Conservation (phyloP, 495 filamentous ascomycete genomes). For the Aspergillus saccharolyticus region DNA sequence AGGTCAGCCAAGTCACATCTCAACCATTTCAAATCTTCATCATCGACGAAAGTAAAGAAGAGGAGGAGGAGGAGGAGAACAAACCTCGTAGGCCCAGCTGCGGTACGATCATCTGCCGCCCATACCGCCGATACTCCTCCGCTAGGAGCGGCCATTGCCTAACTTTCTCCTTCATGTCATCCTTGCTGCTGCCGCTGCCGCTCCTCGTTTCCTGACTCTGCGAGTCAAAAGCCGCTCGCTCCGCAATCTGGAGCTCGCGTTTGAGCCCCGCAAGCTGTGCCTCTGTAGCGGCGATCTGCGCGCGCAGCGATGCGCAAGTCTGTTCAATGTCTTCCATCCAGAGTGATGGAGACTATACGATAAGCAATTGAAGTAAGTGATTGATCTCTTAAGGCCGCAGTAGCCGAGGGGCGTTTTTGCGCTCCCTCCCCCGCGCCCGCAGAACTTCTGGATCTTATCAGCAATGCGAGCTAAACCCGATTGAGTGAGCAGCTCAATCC, state of each 20-base stretch:
- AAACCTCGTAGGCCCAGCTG: constrained; percentile 73
- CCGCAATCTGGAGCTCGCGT: constrained; percentile 31
- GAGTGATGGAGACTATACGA: not conserved
- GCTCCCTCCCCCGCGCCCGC: not conserved
- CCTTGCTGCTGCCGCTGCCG: not conserved
- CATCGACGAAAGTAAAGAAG: not conserved
- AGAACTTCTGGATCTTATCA: constrained; percentile 13
- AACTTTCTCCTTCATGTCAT: not conserved
- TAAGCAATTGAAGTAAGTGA: not conserved
- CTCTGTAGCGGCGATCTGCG: constrained; percentile 38
- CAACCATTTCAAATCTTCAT: not conserved
- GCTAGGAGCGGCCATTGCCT: constrained; percentile 56
- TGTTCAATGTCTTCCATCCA: constrained; percentile 24
- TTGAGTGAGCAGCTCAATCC: not conserved
- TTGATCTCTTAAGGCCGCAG: too few species aligned
- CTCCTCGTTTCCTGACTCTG: constrained; percentile 7
- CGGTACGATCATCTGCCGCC: constrained; percentile 86
- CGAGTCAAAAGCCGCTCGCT: constrained; percentile 24
- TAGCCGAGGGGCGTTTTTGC: too few species aligned
- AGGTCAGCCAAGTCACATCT: not conserved
- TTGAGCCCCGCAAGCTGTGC: constrained; percentile 33
- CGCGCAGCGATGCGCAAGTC: constrained; percentile 36
- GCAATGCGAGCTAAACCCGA: not conserved
- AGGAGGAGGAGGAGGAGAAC: not conserved
- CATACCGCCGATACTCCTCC: constrained; percentile 80